Conservation (phyloP, 148 eudicot species). For the Nepenthes mirabilis region DNA sequence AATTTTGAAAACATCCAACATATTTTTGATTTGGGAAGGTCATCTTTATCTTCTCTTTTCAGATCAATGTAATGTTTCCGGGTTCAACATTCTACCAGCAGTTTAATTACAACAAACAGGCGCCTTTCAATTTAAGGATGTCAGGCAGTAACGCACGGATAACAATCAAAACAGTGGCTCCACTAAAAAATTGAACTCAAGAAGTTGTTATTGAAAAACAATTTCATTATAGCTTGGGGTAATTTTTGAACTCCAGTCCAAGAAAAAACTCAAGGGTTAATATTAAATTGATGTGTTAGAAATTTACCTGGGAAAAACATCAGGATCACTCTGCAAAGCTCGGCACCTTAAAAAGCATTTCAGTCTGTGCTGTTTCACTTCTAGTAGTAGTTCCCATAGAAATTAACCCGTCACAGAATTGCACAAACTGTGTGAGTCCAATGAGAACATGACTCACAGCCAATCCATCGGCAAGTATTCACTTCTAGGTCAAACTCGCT, state of each 20-base stretch:
- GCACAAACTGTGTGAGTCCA: slow-evolving; percentile 82
- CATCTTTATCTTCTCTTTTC: too few relatives aligned
- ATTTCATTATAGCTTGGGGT: background rate
- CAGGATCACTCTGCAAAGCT: slow-evolving; percentile 35
- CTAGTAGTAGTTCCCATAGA: slow-evolving; percentile 36
- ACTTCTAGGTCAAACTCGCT: slow-evolving; percentile 71
- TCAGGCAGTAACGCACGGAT: too few relatives aligned
- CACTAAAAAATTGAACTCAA: too few relatives aligned
- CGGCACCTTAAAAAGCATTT: slow-evolving; percentile 54
- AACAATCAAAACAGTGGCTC: too few relatives aligned
- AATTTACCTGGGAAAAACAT: slow-evolving; percentile 44
- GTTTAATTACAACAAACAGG: too few relatives aligned
- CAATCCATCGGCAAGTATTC: slow-evolving; percentile 69
- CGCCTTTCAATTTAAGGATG: too few relatives aligned
- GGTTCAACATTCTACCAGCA: too few relatives aligned
- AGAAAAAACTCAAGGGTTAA: background rate
- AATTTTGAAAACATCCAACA: too few relatives aligned
- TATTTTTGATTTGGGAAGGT: too few relatives aligned
- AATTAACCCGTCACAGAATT: slow-evolving; percentile 46
- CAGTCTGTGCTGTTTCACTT: slow-evolving; percentile 21
- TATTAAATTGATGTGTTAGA: too few relatives aligned
- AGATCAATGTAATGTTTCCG: too few relatives aligned
- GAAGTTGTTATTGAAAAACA: background rate
- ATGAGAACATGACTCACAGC: slow-evolving; percentile 57
- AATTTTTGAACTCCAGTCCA: background rate